These are phyloP conservation scores for Mucuna pruriens DNA, from an alignment of 306 rosid genomes.

Conservation along the genomic window DNA sequence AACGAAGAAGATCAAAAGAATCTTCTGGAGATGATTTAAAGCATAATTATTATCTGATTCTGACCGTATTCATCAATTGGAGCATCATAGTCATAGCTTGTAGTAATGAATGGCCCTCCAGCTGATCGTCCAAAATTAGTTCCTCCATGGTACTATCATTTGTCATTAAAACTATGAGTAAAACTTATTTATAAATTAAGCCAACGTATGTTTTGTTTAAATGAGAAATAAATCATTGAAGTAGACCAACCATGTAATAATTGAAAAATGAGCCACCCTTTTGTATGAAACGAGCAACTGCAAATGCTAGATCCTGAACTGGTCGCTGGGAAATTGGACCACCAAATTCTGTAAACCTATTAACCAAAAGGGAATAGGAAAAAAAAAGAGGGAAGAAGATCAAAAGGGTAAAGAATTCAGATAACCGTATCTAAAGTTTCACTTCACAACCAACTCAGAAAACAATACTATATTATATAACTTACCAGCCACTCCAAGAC, in stretches of 20 bases:
- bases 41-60: conserved; percentile 47
- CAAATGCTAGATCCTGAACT: conserved; percentile 91
- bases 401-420: conserved; percentile 16
- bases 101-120: conserved; percentile 95
- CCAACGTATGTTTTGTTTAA: conserved; percentile 6
- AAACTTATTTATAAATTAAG: conserved; percentile 4
- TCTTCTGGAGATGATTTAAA: not conserved
- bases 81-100: conserved; percentile 96
- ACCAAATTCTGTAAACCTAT: conserved; percentile 94
- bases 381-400: not conserved
- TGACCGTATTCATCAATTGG: conserved; percentile 96
- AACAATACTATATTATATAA: not conserved
- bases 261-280: conserved; percentile 84
- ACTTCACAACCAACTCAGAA: conserved; percentile 2
- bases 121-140: conserved; percentile 97
- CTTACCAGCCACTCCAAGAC: conserved; percentile 98
- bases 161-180: conserved; percentile 33
- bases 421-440: conserved; percentile 17
- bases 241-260: conserved; percentile 89
- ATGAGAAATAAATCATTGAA: conserved; percentile 34
- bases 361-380: conserved; percentile 10
- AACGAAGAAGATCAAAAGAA: conserved; percentile 12
- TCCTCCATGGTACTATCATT: conserved; percentile 94
- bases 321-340: conserved; percentile 77
- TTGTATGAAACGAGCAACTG: conserved; percentile 90